Evolutionary conservation across 1,284 basidiomycete genomes (phyloP).

Genomic region (Testicularia cyperi): DNA sequence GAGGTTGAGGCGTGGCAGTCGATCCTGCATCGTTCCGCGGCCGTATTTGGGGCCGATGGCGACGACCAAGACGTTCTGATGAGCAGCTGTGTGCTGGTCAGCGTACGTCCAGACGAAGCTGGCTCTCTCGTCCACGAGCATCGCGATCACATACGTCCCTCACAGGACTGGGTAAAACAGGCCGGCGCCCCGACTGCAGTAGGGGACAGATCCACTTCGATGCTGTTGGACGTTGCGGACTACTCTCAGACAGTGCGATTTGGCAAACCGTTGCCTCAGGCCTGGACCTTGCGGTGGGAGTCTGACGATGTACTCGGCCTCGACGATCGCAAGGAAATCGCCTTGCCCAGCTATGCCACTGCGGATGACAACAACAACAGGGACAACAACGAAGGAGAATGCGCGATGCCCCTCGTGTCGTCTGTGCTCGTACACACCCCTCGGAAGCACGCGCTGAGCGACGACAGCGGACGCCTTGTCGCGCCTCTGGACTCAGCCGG

Average conservation of each 20-base stretch:
- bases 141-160: slow-evolving; percentile 1
- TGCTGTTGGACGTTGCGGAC: slow-evolving; percentile 18
- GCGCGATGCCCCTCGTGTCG: not conserved
- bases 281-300: slow-evolving; percentile 14
- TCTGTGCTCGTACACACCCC: not conserved
- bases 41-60: too few species aligned
- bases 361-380: not conserved
- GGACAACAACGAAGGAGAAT: not conserved
- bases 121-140: slow-evolving; percentile 8
- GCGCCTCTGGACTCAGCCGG: not conserved
- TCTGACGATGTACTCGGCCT: not conserved
- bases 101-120: slow-evolving; percentile 16
- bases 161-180: slow-evolving; percentile 3
- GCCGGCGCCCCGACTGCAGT: not conserved
- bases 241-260: slow-evolving; percentile 18
- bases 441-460: not conserved
- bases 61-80: slow-evolving; percentile 2
- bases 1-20: slow-evolving; percentile 24
- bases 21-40: slow-evolving; percentile 4
- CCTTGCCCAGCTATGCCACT: not conserved
- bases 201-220: slow-evolving; percentile 2
- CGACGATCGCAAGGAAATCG: not conserved
- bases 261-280: slow-evolving; percentile 8
- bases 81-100: slow-evolving; percentile 10
- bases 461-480: not conserved